Base-by-base conservation (phyloP, 176 grass and related monocot genomes). In the Carex scoparia region DNA sequence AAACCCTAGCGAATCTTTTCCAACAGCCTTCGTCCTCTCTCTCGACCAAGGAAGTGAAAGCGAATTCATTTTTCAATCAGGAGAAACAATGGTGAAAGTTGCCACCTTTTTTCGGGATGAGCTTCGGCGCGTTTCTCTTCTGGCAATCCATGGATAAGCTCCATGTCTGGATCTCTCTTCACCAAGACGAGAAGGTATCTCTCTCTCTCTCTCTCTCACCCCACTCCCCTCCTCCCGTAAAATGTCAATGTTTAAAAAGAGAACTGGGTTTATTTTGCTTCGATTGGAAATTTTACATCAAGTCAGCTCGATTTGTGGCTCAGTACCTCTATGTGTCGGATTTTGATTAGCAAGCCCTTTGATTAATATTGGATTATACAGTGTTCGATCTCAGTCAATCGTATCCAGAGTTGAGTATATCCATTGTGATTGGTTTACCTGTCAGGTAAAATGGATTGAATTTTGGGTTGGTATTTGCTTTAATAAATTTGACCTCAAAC, bases 101-200 rank as follows among this genome's bases (percentile, higher is more conserved):
- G 95, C 92, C 66, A 91, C 92, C 76, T 98, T 83, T 83, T 91
- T 98, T 98, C 89, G 93, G 62, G 57, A 93, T 94, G 95, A 85
- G 86, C 86, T 92, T 98, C 85, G 91, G 92, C 10, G 95, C 92
- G 63, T 98, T 94, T 88, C 88, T 94, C 90, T 98, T 94, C 88
- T 93, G 92, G 95, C 89, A 94, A 65, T 94, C 95, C 62, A 94
- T 98, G 95, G 93, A 93, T 56, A 98, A 84, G 60, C 77, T 92
- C 76, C 95, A 94, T 70, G 89, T 98, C 76, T 98, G 89, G 92
- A 93, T 93, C 85, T 89, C 95, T 55, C 93, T 98, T 81, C 95
- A 93, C 88, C 91, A 98, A 85, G 93, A 98, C 83, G 91, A 98
- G 80, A 98, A 94, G 95, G 92, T 98, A 5, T 37, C 30, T 63